Conservation (phyloP, 2,329 filamentous ascomycete species). For the Lasiodiplodia theobromae region DNA sequence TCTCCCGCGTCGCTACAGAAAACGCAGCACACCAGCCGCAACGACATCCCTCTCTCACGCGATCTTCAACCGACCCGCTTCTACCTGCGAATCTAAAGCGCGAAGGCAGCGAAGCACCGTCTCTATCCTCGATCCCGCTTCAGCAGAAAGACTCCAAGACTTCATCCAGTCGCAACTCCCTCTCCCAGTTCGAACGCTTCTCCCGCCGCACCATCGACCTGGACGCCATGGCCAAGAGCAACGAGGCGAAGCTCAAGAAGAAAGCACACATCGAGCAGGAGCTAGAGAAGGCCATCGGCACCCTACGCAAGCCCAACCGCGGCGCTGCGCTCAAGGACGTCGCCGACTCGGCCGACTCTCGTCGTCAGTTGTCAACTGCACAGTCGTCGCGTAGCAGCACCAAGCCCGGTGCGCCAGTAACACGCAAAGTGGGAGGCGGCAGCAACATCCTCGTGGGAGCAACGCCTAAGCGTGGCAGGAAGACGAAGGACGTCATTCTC, state of each 20-base stretch:
- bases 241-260: constrained; percentile 67
- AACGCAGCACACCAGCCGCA: constrained; percentile 47
- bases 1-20: constrained; percentile 69
- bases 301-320: constrained; percentile 78
- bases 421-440: constrained; percentile 19
- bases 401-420: not conserved
- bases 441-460: constrained; percentile 48
- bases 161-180: constrained; percentile 44
- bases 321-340: constrained; percentile 71
- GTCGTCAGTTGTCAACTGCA: constrained; percentile 6
- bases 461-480: constrained; percentile 49
- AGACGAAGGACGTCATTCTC: constrained; percentile 41
- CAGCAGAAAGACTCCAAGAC: constrained; percentile 51
- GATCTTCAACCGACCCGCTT: constrained; percentile 70
- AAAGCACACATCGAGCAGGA: constrained; percentile 74
- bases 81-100: constrained; percentile 67
- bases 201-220: constrained; percentile 63
- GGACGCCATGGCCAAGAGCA: constrained; percentile 59
- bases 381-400: not conserved
- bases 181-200: constrained; percentile 54
- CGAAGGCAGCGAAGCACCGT: constrained; percentile 68
- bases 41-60: constrained; percentile 68
- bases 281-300: constrained; percentile 75
- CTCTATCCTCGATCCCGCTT: constrained; percentile 58
- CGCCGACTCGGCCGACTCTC: constrained; percentile 68